phyloP scores from a whole-genome alignment of 495 filamentous ascomycete genomes.

The Penicillium roqueforti region DNA sequence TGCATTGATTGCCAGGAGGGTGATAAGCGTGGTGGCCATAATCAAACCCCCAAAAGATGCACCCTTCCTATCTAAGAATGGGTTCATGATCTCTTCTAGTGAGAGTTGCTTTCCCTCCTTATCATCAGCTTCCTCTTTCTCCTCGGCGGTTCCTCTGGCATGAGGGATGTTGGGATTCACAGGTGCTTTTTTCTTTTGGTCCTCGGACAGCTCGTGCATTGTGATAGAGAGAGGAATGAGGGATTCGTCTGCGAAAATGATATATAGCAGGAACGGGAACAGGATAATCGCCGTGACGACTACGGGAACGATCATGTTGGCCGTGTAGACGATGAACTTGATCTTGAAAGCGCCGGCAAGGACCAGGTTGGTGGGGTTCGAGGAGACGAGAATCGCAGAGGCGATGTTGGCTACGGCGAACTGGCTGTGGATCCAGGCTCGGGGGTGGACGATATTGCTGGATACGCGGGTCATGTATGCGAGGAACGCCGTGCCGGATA shows the following conservation, averaged over 20 bases:
- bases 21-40: slow-evolving; percentile 58
- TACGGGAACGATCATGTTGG: slow-evolving; percentile 66
- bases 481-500: slow-evolving; percentile 65
- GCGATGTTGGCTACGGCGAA: slow-evolving; percentile 65
- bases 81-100: slow-evolving; percentile 67
- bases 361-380: slow-evolving; percentile 70
- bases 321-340: slow-evolving; percentile 63
- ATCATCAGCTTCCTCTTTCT: slow-evolving; percentile 43
- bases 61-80: slow-evolving; percentile 59
- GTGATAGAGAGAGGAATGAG: slow-evolving; percentile 60
- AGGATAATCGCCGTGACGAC: slow-evolving; percentile 57
- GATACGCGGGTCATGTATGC: slow-evolving; percentile 69
- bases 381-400: slow-evolving; percentile 65
- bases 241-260: slow-evolving; percentile 56
- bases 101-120: slow-evolving; percentile 45
- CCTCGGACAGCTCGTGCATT: slow-evolving; percentile 58
- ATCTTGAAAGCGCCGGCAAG: slow-evolving; percentile 63
- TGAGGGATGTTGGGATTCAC: slow-evolving; percentile 66
- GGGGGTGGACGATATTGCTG: slow-evolving; percentile 60
- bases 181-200: slow-evolving; percentile 46
- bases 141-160: slow-evolving; percentile 51
- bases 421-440: slow-evolving; percentile 66
- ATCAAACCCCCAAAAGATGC: slow-evolving; percentile 56
- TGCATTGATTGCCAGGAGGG: slow-evolving; percentile 57
- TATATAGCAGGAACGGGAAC: slow-evolving; percentile 60